Evolutionary conservation across 352 stramenopile genomes (phyloP), one percentile per base, ranked within the genome.

Genomic region (Synura sp.): DNA sequence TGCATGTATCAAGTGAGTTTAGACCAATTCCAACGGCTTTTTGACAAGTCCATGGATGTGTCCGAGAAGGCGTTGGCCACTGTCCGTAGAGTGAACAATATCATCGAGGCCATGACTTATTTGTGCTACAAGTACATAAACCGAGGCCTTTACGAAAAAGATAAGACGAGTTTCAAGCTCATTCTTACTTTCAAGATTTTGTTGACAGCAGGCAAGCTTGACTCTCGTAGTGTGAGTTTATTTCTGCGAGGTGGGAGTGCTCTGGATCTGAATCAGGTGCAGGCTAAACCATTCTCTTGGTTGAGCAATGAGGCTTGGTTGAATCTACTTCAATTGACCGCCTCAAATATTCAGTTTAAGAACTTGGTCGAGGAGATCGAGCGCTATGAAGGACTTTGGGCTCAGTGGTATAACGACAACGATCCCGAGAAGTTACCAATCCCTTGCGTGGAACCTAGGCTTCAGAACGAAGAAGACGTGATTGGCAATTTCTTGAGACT

Each of bases 121-220:
- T 88, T 94, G 79, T 92, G 90, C 53, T 97, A 96, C 80, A 89
- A 91, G 14, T 97, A 97, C 85, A 94, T 97, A 75, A 95, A 96
- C 63, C 89, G 92, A 49, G 92, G 93, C 0, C 79, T 97, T 2
- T 97, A 97, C 80, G 93, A 96, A 80, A 85, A 90, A 78, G 92
- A 97, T 84, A 97, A 97, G 85, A 85, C 96, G 0, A 94, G 88
- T 63, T 97, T 97, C 79, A 90, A 97, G 32, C 80, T 97, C 31
- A 83, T 97, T 17, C 73, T 97, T 0, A 93, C 91, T 0, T 88
- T 97, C 74, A 97, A 97, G 83, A 96, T 97, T 69, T 84, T 98
- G 25, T 84, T 96, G 1, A 96, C 88, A 0, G 92, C 94, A 44
- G 87, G 63, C 17, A 79, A 93, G 19, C 57, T 98, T 22, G 93